Evolutionary conservation across 2,329 filamentous ascomycete genomes (phyloP).

Genomic region (Diaporthe aspalathi): DNA sequence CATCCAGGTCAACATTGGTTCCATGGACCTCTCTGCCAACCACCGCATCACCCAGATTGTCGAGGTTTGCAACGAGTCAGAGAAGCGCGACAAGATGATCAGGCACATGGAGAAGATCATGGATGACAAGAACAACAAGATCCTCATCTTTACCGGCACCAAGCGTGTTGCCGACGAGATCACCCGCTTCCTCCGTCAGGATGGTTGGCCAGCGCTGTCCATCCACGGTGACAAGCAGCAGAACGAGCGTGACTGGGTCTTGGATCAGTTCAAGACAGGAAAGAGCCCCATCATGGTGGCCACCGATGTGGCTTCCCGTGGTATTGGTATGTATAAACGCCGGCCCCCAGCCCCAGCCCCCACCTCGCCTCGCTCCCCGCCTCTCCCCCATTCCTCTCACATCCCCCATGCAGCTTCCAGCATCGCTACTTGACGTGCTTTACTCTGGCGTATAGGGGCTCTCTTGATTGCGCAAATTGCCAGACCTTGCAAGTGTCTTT

Average conservation of each 20-base stretch:
- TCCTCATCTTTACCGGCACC: slow-evolving; percentile 91
- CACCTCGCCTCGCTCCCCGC: slow-evolving; percentile 52
- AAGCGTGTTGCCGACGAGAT: slow-evolving; percentile 99
- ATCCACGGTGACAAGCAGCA: slow-evolving; percentile 99
- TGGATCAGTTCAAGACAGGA: slow-evolving; percentile 99
- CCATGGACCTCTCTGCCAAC: slow-evolving; percentile 95
- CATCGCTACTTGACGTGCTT: slow-evolving; percentile 76
- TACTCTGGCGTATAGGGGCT: slow-evolving; percentile 93
- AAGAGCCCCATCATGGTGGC: slow-evolving; percentile 99
- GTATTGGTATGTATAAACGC: slow-evolving; percentile 97
- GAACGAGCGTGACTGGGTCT: slow-evolving; percentile 98
- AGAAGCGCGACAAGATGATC: slow-evolving; percentile 98
- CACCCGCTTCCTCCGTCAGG: slow-evolving; percentile 94
- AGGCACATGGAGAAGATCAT: slow-evolving; percentile 98
- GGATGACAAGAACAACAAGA: slow-evolving; percentile 96
- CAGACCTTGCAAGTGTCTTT: slow-evolving; percentile 80
- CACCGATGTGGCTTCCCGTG: slow-evolving; percentile 99
- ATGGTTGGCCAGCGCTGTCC: slow-evolving; percentile 96
- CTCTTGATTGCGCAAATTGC: slow-evolving; percentile 91
- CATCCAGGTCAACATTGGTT: slow-evolving; percentile 99
- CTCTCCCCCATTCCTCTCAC: slow-evolving; percentile 45
- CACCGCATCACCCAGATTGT: slow-evolving; percentile 98
- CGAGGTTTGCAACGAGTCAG: slow-evolving; percentile 93
- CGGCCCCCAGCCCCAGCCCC: slow-evolving; percentile 58
- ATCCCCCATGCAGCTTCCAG: slow-evolving; percentile 66